Evolutionary conservation across 1,139 yeast species (phyloP), one percentile per base, ranked within the genome.

Genomic region (Martiniozyma asiatica): DNA sequence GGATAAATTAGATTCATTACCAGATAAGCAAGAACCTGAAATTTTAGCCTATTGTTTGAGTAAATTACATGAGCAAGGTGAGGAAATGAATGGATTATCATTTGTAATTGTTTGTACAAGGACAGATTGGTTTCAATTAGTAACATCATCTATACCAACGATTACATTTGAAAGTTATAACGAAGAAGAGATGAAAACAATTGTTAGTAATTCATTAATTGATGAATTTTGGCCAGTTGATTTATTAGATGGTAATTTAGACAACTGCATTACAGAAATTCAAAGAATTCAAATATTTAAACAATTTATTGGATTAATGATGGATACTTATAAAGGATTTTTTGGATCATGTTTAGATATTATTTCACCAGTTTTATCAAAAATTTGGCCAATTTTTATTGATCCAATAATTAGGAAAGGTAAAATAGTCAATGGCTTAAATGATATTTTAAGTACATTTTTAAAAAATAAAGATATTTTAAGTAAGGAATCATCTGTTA

Each of bases 301-400:
- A 17, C 45, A 43, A 19, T 48, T 44, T 24, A 33, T 50, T 3
- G 41, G 37, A 14, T 25, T 50, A 16, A 41, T 51, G 14, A 25
- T 48, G 14, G 49, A 51, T 25, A 47, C 53, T 4, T 50, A 47
- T 26, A 31, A 41, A 5, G 35, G 47, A 6, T 46, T 42, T 27
- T 33, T 49, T 24, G 53, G 53, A 2, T 20, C 40, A 4, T 42
- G 43, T 26, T 34, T 50, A 7, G 41, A 40, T 6, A 26, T 48
- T 25, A 39, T 43, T 12, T 27, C 44, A 6, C 50, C 51, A 3
- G 44, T 44, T 1, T 29, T 51, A 20, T 38, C 35, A 2, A 41
- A 43, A 23, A 29, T 48, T 9, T 51, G 55, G 54, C 52, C 51
- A 1, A 15, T 42, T 2, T 51, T 51, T 26, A 37, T 37, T 12